Evolutionary conservation across 2,329 filamentous ascomycete species (phyloP).

Genomic region (Fusarium bactridioides): DNA sequence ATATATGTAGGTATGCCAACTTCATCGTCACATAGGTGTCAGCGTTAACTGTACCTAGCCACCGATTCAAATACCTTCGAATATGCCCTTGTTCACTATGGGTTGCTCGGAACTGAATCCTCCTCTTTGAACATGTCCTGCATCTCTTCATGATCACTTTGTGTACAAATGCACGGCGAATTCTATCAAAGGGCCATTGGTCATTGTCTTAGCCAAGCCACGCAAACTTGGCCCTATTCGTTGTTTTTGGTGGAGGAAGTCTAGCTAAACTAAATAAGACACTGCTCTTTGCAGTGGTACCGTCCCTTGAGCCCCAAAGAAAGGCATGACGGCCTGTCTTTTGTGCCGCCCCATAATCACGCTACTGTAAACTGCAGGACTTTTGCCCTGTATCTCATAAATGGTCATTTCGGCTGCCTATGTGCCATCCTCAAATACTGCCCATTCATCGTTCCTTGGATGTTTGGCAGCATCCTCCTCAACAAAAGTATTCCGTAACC

Average conservation of each 20-base stretch:
- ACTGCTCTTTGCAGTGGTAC: slow-evolving; percentile 44
- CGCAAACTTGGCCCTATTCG: slow-evolving; percentile 41
- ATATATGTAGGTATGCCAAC: not conserved
- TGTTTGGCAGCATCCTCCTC: slow-evolving; percentile 41
- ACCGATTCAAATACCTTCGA: not conserved
- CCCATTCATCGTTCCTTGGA: slow-evolving; percentile 33
- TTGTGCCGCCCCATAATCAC: slow-evolving; percentile 46
- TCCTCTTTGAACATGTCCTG: not conserved
- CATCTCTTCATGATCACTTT: not conserved
- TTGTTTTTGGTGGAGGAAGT: slow-evolving; percentile 46
- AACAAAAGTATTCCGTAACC: slow-evolving; percentile 41
- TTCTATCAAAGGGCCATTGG: slow-evolving; percentile 12
- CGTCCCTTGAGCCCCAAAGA: slow-evolving; percentile 44
- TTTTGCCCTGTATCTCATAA: slow-evolving; percentile 48
- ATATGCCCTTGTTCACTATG: not conserved
- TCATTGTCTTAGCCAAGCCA: slow-evolving; percentile 41
- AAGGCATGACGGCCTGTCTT: slow-evolving; percentile 43
- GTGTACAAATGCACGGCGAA: not conserved
- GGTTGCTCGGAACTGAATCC: not conserved
- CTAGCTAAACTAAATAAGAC: slow-evolving; percentile 48
- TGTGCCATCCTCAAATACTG: slow-evolving; percentile 43
- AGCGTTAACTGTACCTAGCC: not conserved
- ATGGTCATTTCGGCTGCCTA: slow-evolving; percentile 49
- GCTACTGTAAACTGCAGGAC: slow-evolving; percentile 48
- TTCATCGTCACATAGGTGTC: not conserved